phyloP scores from a whole-genome alignment of 2,329 filamentous ascomycete species.

The Dothiorella sarmentorum region DNA sequence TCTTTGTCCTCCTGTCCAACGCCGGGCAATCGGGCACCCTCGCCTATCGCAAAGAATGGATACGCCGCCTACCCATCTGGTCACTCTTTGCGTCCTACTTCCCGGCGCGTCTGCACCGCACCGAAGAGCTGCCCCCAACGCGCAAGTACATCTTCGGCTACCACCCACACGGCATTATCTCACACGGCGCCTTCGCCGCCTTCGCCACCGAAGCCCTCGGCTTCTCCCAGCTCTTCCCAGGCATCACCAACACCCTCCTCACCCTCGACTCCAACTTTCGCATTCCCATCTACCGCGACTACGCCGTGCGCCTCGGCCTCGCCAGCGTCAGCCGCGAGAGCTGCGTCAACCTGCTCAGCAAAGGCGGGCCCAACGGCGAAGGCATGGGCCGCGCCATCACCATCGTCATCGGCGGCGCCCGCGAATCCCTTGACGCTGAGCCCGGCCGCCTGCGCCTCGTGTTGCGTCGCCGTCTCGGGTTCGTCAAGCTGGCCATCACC shows the following conservation, averaged over 20 bases:
- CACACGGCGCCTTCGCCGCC: conserved; percentile 88
- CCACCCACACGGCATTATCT: conserved; percentile 96
- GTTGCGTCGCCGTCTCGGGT: conserved; percentile 80
- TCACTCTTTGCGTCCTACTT: conserved; percentile 90
- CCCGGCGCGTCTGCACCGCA: conserved; percentile 82
- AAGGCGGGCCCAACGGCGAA: conserved; percentile 70
- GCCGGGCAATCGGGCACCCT: conserved; percentile 73
- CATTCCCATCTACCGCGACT: conserved; percentile 90
- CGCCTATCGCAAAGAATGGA: conserved; percentile 67
- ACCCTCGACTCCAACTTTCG: conserved; percentile 97
- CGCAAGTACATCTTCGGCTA: conserved; percentile 97
- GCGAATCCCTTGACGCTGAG: conserved; percentile 85
- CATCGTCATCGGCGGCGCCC: conserved; percentile 88
- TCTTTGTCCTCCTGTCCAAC: conserved; percentile 78
- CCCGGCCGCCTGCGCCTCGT: conserved; percentile 75
- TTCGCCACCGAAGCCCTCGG: conserved; percentile 89
- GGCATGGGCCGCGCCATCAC: conserved; percentile 95
- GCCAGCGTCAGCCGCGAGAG: conserved; percentile 87
- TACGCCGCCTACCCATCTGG: conserved; percentile 75
- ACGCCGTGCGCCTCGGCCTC: conserved; percentile 83
- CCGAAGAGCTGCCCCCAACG: conserved; percentile 70
- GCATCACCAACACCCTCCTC: conserved; percentile 88
- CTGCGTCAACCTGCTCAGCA: conserved; percentile 81
- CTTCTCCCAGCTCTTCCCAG: conserved; percentile 83
- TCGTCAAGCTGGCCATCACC: conserved; percentile 87